Conservation (phyloP, 768 basidiomycete species). For the Auricularia sp. region DNA sequence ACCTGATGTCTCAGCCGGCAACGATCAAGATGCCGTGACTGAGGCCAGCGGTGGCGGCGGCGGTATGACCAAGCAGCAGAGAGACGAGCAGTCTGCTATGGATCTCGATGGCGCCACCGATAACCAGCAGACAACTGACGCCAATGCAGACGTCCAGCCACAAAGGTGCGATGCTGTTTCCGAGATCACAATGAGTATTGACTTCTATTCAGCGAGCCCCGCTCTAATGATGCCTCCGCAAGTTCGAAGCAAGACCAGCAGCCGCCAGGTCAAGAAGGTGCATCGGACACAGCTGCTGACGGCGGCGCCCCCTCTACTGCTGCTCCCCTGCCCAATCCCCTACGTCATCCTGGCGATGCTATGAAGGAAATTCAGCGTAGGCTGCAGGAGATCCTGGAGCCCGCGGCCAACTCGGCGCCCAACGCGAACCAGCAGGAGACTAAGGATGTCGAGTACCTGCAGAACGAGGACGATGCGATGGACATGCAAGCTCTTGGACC, state of each 20-base stretch:
- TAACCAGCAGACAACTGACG: not conserved
- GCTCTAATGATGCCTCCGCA: too few species aligned
- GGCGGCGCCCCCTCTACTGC: slow-evolving; percentile 33
- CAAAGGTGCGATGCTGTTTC: not conserved
- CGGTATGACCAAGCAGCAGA: slow-evolving; percentile 1
- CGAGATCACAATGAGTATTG: too few species aligned
- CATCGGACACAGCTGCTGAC: slow-evolving; percentile 18
- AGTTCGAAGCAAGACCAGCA: too few species aligned
- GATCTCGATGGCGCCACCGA: not conserved
- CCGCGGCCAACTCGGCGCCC: slow-evolving; percentile 20
- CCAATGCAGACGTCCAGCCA: not conserved
- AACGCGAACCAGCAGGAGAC: slow-evolving; percentile 7
- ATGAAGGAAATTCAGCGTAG: slow-evolving; percentile 70
- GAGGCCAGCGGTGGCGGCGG: slow-evolving; percentile 5
- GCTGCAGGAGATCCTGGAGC: slow-evolving; percentile 69
- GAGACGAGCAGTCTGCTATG: not conserved
- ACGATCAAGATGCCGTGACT: slow-evolving; percentile 17
- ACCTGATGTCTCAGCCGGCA: slow-evolving; percentile 36
- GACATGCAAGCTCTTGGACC: slow-evolving; percentile 87
- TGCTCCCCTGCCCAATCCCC: slow-evolving; percentile 42
- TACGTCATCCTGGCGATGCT: slow-evolving; percentile 77
- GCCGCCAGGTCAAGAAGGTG: slow-evolving; percentile 3
- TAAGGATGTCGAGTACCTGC: slow-evolving; percentile 59
- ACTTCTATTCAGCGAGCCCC: too few species aligned
- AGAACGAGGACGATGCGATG: slow-evolving; percentile 53